Evolutionary conservation across 441 rosid species (phyloP), one percentile per base, ranked within the genome.

Genomic region (Pelargonium exstipulatum): DNA sequence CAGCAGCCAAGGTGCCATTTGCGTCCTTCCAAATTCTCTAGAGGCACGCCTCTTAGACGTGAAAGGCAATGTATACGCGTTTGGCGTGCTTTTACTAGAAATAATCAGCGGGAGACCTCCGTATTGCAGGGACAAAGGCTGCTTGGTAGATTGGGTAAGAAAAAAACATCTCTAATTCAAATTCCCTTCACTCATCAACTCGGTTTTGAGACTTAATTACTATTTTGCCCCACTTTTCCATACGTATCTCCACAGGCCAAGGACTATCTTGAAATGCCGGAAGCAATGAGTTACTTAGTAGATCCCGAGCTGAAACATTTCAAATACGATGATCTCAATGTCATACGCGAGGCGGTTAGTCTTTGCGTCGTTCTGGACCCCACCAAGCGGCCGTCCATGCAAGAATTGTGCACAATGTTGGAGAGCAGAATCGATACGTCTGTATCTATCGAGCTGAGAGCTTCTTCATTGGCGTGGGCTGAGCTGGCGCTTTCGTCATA

Each of bases 381-480:
- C 5, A 68, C 73, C 18, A 81, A 79, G 78, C 78, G 87, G 77
- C 91, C 88, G 20, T 84, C 89, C 0, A 85, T 92, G 95, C 82
- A 62, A 71, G 97, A 90, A 72, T 12, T 92, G 66, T 78, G 83
- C 64, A 64, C 80, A 70, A 79, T 73, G 51, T 70, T 95, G 73
- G 98, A 90, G 81, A 86, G 87, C 75, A 75, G 79, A 78, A 90
- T 95, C 20, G 96, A 90, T 77, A 77, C 93, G 13, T 86, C 96
- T 1, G 67, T 89, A 14, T 83, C 96, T 0, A 78, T 86, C 0
- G 98, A 90, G 80, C 83, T 89, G 24, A 89, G 86, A 84, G 81
- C 98, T 5, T 89, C 97, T 32, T 87, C 99, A 61, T 82, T 92
- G 80, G 99, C 97, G 3, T 95, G 99, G 99, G 98, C 99, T 0